Conservation (phyloP, 2,329 filamentous ascomycete genomes). For the Pestalotiopsis sp. region DNA sequence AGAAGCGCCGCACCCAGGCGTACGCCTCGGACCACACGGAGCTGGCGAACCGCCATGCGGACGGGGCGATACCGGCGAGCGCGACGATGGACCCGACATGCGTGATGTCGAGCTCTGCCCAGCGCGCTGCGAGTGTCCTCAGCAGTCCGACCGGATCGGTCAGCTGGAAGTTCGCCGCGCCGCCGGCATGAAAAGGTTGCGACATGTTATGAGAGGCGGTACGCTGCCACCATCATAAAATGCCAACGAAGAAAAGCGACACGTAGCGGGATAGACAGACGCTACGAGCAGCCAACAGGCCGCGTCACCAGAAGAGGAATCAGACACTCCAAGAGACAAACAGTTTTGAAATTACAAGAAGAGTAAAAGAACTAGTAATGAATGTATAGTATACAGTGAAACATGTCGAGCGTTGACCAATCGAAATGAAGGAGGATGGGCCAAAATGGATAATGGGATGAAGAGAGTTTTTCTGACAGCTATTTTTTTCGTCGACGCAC, state of each 20-base stretch:
- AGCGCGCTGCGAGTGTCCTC: conserved; percentile 39
- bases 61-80: conserved; percentile 43
- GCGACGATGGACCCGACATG: conserved; percentile 48
- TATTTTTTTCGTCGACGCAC: background rate
- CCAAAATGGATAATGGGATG: background rate
- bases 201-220: conserved; percentile 13
- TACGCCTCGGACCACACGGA: conserved; percentile 40
- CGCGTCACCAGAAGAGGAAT: background rate
- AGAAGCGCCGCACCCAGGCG: conserved; percentile 43
- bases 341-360: background rate
- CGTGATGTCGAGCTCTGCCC: conserved; percentile 48
- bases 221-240: background rate
- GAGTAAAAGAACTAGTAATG: background rate
- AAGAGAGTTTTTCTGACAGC: background rate
- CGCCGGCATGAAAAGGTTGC: conserved; percentile 17
- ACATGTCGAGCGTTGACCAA: background rate
- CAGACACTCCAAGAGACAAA: background rate
- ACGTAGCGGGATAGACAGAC: background rate
- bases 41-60: conserved; percentile 41
- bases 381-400: background rate
- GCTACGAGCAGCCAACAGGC: background rate
- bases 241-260: background rate
- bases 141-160: conserved; percentile 37
- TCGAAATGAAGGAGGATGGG: background rate
- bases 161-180: conserved; percentile 18